Evolutionary conservation across 2,329 filamentous ascomycete species (phyloP).

Genomic region (Gnomoniopsis sp.): DNA sequence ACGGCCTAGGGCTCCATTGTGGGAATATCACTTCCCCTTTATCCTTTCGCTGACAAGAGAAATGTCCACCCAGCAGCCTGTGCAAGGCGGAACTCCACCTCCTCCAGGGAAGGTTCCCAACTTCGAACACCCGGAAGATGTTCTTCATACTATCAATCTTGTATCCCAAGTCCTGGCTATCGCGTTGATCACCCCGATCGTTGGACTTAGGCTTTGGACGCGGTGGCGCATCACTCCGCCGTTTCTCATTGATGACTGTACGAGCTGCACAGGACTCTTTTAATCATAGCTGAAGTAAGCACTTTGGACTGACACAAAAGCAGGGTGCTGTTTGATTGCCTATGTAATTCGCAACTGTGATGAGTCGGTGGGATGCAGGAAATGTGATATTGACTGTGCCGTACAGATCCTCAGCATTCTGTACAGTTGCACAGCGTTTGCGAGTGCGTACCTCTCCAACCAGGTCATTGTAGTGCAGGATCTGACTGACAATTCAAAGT

Average conservation of each 20-base stretch:
- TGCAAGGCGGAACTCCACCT: conserved; percentile 9
- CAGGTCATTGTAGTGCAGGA: no score
- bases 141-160: conserved; percentile 10
- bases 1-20: no score
- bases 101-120: conserved; percentile 4
- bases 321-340: conserved; percentile 6
- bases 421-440: conserved; percentile 5
- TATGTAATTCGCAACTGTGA: not conserved
- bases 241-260: conserved; percentile 7
- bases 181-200: not conserved
- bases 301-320: not conserved
- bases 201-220: conserved; percentile 4
- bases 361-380: not conserved
- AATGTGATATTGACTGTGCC: not conserved
- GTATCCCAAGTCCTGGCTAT: conserved; percentile 8
- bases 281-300: not conserved
- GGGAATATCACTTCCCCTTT: not conserved
- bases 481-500: not conserved
- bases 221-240: not conserved
- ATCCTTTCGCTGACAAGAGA: not conserved
- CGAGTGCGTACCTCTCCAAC: not conserved
- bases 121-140: conserved; percentile 7
- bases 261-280: not conserved
- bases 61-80: not conserved
- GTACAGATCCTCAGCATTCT: conserved; percentile 5